Evolutionary conservation across 805 yeast genomes (phyloP), one percentile per base, ranked within the genome.

Genomic region (Kodamaea lidongshanica): DNA sequence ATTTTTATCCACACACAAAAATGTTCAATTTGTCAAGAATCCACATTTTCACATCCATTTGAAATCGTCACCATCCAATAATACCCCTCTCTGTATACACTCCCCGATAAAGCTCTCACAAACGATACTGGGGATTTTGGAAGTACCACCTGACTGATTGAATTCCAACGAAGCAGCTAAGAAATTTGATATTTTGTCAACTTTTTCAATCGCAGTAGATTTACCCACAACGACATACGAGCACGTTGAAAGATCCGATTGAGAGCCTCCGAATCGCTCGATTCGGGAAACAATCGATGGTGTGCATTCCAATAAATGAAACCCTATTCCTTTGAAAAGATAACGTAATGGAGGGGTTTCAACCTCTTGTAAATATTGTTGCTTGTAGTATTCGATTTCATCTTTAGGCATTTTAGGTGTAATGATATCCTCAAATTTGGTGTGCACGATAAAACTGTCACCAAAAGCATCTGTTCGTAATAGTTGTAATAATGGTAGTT

Each of bases 391-490:
- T 2, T 32, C 34, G 12, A 44, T 22, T 12, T 47, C 33, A 12
- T 33, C 30, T 10, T 37, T 39, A 11, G 42, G 29, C 21, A 47
- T 22, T 17, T 33, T 12, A 24, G 25, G 8, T 37, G 49, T 20
- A 28, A 42, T 3, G 19, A 43, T 20, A 40, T 37, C 34, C n/a
- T 37, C 27, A 10, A 42, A 12, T 12, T 28, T 16, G 6, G 61
- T 40, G 7, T 54, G 48, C 3, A 68, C 50, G 1, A 53, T 54
- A 38, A 58, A 74, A 37, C 92, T 77, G 47, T 80, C 85, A 0
- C 87, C 88, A 47, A 46, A 74, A 10, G 40, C 40, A 46, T 87
- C 94, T 0, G 70, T 65, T 27, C 71, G 63, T 2, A 33, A 33
- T 5, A 15, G 24, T 3, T 24, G 9, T 4, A 69, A 53, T 3